phyloP scores from a whole-genome alignment of 2,329 filamentous ascomycete species.

The Cordyceps farinosa region DNA sequence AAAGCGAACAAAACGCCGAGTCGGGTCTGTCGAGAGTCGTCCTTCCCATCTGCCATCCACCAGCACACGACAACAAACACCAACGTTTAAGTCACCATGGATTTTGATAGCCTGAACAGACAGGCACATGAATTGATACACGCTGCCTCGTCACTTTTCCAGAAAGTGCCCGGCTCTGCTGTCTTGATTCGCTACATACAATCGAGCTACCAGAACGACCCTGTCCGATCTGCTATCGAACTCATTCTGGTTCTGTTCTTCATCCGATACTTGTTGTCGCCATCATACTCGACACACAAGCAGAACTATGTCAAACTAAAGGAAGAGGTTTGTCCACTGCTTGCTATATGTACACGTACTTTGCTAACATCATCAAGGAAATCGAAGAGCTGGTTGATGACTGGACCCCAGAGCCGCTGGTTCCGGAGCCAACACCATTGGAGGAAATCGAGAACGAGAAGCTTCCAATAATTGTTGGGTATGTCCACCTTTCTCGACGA shows the following conservation, averaged over 20 bases:
- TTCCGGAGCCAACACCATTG: slow-evolving; percentile 66
- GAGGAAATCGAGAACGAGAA: slow-evolving; percentile 83
- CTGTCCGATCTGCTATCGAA: slow-evolving; percentile 88
- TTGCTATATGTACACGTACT: background rate
- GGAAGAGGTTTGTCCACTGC: slow-evolving; percentile 56
- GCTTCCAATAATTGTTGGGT: slow-evolving; percentile 85
- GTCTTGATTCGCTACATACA: slow-evolving; percentile 94
- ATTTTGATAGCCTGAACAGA: slow-evolving; percentile 58
- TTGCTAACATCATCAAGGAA: slow-evolving; percentile 52
- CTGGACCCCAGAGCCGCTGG: slow-evolving; percentile 91
- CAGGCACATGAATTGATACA: slow-evolving; percentile 49
- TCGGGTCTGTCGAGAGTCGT: background rate
- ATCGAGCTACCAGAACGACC: slow-evolving; percentile 96
- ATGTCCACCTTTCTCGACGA: slow-evolving; percentile 22
- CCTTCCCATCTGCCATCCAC: background rate
- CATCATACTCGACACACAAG: slow-evolving; percentile 87
- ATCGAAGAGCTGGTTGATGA: slow-evolving; percentile 96
- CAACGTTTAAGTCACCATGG: slow-evolving; percentile 43
- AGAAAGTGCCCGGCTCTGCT: slow-evolving; percentile 87
- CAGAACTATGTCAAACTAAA: slow-evolving; percentile 84
- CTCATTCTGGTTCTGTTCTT: slow-evolving; percentile 93
- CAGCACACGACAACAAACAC: background rate
- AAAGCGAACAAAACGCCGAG: background rate
- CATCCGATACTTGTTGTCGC: slow-evolving; percentile 85
- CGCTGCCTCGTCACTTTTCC: slow-evolving; percentile 63